These are phyloP conservation scores for Diaporthe sp. DNA, from an alignment of 2,329 filamentous ascomycete genomes.

Conservation along the genomic window DNA sequence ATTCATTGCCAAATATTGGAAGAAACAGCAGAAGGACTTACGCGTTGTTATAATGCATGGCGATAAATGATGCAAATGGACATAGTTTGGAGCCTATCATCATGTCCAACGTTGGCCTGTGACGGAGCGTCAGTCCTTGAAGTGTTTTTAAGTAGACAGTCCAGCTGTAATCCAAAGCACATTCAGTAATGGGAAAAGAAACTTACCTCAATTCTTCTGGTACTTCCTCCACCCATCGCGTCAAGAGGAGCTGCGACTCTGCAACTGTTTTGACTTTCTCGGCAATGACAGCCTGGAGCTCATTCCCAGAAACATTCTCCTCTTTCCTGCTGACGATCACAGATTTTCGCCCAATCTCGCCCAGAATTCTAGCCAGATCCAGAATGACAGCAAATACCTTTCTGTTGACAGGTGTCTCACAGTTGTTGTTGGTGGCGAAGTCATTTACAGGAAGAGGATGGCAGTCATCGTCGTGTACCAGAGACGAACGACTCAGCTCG, in stretches of 20 bases:
- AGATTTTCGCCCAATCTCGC: constrained; percentile 10
- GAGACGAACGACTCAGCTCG: neutral
- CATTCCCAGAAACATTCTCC: neutral
- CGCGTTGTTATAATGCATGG: constrained; percentile 1
- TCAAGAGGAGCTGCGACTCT: neutral
- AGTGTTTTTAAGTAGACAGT: neutral
- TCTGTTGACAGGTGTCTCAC: neutral
- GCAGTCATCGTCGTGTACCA: neutral
- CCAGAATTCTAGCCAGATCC: neutral
- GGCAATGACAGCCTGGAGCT: neutral
- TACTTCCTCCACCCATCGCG: neutral
- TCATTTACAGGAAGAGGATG: neutral
- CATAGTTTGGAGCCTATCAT: neutral
- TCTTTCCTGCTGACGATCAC: constrained; percentile 1
- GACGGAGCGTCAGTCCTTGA: neutral
- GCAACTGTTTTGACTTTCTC: constrained; percentile 12
- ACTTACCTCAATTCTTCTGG: neutral
- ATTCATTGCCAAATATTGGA: too few relatives aligned
- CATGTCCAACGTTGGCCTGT: neutral
- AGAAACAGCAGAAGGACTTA: neutral
- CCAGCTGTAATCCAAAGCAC: neutral
- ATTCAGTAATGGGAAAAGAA: neutral
- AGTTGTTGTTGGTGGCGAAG: neutral
- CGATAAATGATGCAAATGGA: neutral
- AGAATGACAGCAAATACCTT: neutral